These are phyloP conservation scores for Camellia granthamiana DNA, from an alignment of 148 eudicot species.

Conservation along the genomic window DNA sequence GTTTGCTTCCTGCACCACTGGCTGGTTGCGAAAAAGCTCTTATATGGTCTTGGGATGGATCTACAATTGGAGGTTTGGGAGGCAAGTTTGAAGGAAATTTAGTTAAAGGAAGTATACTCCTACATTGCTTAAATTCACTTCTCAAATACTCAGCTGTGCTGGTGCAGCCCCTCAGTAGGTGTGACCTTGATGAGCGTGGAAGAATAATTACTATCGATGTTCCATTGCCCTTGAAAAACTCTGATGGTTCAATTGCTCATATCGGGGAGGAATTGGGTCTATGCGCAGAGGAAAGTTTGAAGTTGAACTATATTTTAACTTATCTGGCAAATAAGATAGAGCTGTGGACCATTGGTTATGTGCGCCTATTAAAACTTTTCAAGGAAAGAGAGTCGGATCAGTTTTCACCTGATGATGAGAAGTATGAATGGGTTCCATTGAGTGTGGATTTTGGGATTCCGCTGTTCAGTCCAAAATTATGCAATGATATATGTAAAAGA, in stretches of 20 bases:
- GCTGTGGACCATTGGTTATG: constrained; percentile 85
- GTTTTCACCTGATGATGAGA: constrained; percentile 49
- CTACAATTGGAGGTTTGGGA: constrained; percentile 87
- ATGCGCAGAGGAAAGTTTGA: constrained; percentile 45
- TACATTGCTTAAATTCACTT: constrained; percentile 92
- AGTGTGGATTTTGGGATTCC: constrained; percentile 92
- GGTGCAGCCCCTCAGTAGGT: constrained; percentile 81
- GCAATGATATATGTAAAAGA: constrained; percentile 75
- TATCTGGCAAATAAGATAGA: constrained; percentile 61
- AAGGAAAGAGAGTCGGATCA: constrained; percentile 51
- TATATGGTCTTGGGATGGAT: constrained; percentile 98
- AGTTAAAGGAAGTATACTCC: constrained; percentile 77
- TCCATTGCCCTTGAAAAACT: constrained; percentile 87
- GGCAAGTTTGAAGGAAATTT: constrained; percentile 85
- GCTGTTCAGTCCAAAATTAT: constrained; percentile 83
- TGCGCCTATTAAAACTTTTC: constrained; percentile 71
- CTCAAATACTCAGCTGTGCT: constrained; percentile 85
- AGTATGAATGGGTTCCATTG: constrained; percentile 89
- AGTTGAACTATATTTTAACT: constrained; percentile 51
- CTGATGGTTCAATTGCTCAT: constrained; percentile 79
- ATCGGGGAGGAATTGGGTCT: constrained; percentile 78
- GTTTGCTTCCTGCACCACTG: constrained; percentile 92
- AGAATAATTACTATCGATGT: constrained; percentile 63
- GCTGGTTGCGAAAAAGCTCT: constrained; percentile 96
- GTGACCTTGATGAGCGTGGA: constrained; percentile 73